Percentiles rank a stretch among this genome's conserved stretches.
These are phyloP conservation scores for Colletotrichum orchidophilum DNA, from an alignment of 2,329 filamentous ascomycete species.

Conservation along the genomic window DNA sequence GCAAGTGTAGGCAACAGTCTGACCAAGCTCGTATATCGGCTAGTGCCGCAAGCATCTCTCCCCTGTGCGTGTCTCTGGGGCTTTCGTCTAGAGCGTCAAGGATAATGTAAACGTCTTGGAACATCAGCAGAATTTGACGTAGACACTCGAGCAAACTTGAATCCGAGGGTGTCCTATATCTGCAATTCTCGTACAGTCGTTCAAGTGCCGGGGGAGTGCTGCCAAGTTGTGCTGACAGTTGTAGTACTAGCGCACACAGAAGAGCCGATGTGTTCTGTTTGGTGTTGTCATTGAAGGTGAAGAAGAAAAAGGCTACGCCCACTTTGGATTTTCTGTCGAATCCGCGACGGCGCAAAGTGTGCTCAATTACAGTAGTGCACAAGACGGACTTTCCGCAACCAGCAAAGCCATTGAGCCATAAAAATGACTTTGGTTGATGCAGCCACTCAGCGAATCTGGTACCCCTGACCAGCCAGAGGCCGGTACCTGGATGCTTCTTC, in stretches of 20 bases:
- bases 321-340: constrained; percentile 37
- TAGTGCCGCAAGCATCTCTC: background rate
- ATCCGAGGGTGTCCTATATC: too few relatives aligned
- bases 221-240: constrained; percentile 40
- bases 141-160: too few relatives aligned
- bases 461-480: constrained; percentile 44
- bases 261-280: constrained; percentile 45
- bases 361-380: constrained; percentile 47
- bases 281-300: constrained; percentile 46
- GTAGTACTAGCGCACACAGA: constrained; percentile 45
- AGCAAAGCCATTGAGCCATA: constrained; percentile 51
- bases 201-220: background rate
- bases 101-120: background rate
- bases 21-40: background rate
- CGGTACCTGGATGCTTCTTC: constrained; percentile 44
- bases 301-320: constrained; percentile 50
- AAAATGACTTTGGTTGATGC: constrained; percentile 40
- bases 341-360: constrained; percentile 35
- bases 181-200: background rate
- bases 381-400: constrained; percentile 53
- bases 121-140: too few relatives aligned
- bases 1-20: background rate
- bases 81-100: background rate
- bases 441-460: constrained; percentile 42
- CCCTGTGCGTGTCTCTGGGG: background rate